Evolutionary conservation across 2,329 filamentous ascomycete species (phyloP).

Genomic region (Graphilbum fragrans): DNA sequence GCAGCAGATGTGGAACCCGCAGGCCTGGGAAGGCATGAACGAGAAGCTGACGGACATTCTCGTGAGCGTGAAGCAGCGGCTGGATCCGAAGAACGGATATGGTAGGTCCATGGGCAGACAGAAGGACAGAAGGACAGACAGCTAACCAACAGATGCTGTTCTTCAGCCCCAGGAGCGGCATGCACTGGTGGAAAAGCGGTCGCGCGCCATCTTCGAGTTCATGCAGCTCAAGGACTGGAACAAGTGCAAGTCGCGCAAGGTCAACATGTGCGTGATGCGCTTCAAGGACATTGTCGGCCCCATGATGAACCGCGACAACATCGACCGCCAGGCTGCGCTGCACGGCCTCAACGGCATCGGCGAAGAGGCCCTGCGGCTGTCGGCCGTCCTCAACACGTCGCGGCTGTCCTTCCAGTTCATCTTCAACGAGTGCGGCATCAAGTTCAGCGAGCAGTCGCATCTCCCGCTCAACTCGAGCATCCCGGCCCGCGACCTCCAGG

Average conservation of each 20-base stretch:
- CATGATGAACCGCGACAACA: conserved; percentile 27
- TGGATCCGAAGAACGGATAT: conserved; percentile 11
- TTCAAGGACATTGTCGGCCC: conserved; percentile 26
- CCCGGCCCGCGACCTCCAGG: conserved; percentile 31
- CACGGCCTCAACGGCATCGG: conserved; percentile 29
- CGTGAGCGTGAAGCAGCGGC: conserved; percentile 10
- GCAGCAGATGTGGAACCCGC: conserved; percentile 19
- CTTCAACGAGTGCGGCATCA: conserved; percentile 37
- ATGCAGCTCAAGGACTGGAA: conserved; percentile 16
- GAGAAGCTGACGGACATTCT: conserved; percentile 12
- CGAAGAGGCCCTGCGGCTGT: conserved; percentile 30
- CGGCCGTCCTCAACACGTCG: conserved; percentile 31
- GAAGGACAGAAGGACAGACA: not conserved
- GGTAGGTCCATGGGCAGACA: too few relatives aligned
- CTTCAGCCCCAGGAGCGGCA: conserved; percentile 18
- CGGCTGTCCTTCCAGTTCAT: conserved; percentile 19
- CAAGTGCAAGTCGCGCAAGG: conserved; percentile 13
- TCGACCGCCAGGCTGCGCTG: conserved; percentile 22
- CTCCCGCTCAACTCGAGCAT: conserved; percentile 29
- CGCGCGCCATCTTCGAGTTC: conserved; percentile 20
- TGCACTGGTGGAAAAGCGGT: conserved; percentile 22
- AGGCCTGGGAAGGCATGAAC: conserved; percentile 21
- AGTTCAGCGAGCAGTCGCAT: conserved; percentile 36
- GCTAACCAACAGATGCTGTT: conserved; percentile 3
- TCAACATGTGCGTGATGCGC: conserved; percentile 12